Conservation (phyloP, 1,284 basidiomycete species). For the Pascua sp. region DNA sequence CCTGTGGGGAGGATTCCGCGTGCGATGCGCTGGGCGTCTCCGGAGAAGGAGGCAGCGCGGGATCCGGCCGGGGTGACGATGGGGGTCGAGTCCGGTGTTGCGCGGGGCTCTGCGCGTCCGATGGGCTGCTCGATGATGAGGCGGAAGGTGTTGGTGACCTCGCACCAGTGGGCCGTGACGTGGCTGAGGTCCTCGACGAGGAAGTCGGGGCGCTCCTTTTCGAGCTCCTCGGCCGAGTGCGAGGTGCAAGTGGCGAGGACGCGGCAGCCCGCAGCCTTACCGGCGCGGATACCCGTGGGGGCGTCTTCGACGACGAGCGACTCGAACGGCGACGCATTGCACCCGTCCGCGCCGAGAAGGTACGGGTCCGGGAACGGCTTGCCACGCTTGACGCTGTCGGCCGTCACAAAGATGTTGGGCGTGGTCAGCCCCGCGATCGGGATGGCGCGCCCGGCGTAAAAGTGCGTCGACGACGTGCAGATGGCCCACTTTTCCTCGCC, state of each 20-base stretch:
- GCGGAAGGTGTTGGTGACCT: constrained; percentile 40
- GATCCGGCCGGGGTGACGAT: constrained; percentile 48
- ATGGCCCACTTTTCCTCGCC: constrained; percentile 50
- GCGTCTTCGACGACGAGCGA: constrained; percentile 53
- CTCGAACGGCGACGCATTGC: constrained; percentile 46
- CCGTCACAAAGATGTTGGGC: constrained; percentile 51
- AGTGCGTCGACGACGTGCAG: constrained; percentile 47
- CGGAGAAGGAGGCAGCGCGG: constrained; percentile 42
- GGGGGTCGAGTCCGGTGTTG: constrained; percentile 49
- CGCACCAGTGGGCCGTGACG: constrained; percentile 45
- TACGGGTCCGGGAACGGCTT: constrained; percentile 55
- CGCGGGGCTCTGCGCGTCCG: constrained; percentile 39
- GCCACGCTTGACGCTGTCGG: constrained; percentile 51
- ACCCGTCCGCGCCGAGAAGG: constrained; percentile 50
- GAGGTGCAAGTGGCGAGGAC: constrained; percentile 52
- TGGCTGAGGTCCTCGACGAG: constrained; percentile 49
- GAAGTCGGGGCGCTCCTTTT: constrained; percentile 51
- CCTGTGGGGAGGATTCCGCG: constrained; percentile 14
- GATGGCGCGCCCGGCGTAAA: constrained; percentile 49
- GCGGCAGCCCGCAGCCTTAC: constrained; percentile 50
- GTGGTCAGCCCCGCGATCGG: constrained; percentile 48
- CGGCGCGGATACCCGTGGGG: constrained; percentile 51
- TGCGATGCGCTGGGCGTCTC: constrained; percentile 23
- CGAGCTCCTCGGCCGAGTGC: constrained; percentile 48
- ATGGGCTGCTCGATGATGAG: constrained; percentile 49